Evolutionary conservation across 805 yeast genomes (phyloP).

Genomic region (Yamadazyma akitaensis): DNA sequence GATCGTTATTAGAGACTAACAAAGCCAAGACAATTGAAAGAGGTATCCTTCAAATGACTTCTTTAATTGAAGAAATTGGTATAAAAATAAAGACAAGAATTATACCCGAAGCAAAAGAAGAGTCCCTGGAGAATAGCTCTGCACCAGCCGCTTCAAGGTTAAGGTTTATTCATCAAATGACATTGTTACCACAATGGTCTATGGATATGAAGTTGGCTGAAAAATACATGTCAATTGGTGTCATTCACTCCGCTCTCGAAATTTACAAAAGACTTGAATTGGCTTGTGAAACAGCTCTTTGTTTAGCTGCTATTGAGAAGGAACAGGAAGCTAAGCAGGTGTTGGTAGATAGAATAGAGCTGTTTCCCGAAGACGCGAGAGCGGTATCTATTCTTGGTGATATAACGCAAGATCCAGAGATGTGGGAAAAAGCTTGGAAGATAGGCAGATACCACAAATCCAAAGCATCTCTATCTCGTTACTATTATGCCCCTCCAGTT

Average conservation of each 20-base stretch:
- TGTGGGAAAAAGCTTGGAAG: slow-evolving; percentile 88
- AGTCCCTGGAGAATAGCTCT: slow-evolving; percentile 22
- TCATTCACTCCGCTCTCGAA: slow-evolving; percentile 81
- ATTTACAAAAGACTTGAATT: slow-evolving; percentile 77
- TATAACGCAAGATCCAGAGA: slow-evolving; percentile 65
- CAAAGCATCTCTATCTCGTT: slow-evolving; percentile 75
- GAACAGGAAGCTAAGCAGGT: slow-evolving; percentile 62
- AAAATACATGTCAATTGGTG: slow-evolving; percentile 80
- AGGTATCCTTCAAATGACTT: slow-evolving; percentile 89
- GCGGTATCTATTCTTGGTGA: slow-evolving; percentile 86
- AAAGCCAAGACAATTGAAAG: slow-evolving; percentile 87
- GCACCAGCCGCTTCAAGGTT: slow-evolving; percentile 52
- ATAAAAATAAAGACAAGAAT: slow-evolving; percentile 54
- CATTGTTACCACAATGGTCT: slow-evolving; percentile 79
- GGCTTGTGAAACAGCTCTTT: slow-evolving; percentile 81
- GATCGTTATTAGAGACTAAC: slow-evolving; percentile 78
- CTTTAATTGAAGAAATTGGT: slow-evolving; percentile 85
- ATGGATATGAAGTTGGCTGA: slow-evolving; percentile 83
- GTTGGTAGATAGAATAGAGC: slow-evolving; percentile 49
- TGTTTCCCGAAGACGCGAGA: slow-evolving; percentile 73
- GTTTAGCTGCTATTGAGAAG: slow-evolving; percentile 83
- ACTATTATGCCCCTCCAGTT: slow-evolving; percentile 63
- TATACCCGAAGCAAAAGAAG: slow-evolving; percentile 45
- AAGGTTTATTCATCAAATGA: slow-evolving; percentile 67
- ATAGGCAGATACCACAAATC: slow-evolving; percentile 81